Percentiles rank a stretch among this genome's conserved stretches.
phyloP scores from a whole-genome alignment of 2,329 filamentous ascomycete genomes.

The Neobulgaria alba region DNA sequence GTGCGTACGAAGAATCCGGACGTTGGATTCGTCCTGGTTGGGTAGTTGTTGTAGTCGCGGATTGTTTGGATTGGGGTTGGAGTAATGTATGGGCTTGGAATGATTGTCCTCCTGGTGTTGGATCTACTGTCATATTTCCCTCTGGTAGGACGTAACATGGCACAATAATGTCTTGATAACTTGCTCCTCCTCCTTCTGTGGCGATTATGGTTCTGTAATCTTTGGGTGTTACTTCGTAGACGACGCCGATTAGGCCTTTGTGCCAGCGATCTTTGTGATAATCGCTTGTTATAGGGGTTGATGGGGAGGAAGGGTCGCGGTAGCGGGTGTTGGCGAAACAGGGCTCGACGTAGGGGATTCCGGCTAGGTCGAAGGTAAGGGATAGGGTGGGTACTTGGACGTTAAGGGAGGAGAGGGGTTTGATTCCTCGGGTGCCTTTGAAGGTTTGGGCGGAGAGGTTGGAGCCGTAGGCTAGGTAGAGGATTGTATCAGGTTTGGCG shows the following conservation, averaged over 20 bases:
- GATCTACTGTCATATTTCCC: slow-evolving; percentile 49
- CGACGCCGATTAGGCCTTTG: slow-evolving; percentile 81
- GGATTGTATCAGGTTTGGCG: slow-evolving; percentile 40
- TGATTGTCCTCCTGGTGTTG: slow-evolving; percentile 50
- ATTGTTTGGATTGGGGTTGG: slow-evolving; percentile 33
- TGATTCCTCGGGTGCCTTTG: slow-evolving; percentile 66
- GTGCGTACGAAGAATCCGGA: slow-evolving; percentile 63
- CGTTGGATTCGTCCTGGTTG: slow-evolving; percentile 32
- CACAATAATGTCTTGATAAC: slow-evolving; percentile 78
- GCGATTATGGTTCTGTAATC: slow-evolving; percentile 84
- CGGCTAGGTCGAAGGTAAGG: slow-evolving; percentile 78
- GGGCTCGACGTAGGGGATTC: slow-evolving; percentile 78
- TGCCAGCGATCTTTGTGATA: slow-evolving; percentile 58
- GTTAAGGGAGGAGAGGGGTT: slow-evolving; percentile 70
- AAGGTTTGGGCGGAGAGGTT: slow-evolving; percentile 80
- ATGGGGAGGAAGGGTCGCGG: slow-evolving; percentile 31
- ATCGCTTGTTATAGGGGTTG: slow-evolving; percentile 22
- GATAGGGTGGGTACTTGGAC: slow-evolving; percentile 71
- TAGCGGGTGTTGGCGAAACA: slow-evolving; percentile 80
- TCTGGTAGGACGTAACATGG: slow-evolving; percentile 64
- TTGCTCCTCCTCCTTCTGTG: slow-evolving; percentile 78
- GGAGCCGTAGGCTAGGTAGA: slow-evolving; percentile 86
- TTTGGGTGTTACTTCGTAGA: slow-evolving; percentile 80
- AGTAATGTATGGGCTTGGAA: slow-evolving; percentile 85
- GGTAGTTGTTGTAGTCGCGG: not conserved